Base-by-base conservation (phyloP, 2,329 filamentous ascomycete genomes). In the Ophiocordyceps robertsii region DNA sequence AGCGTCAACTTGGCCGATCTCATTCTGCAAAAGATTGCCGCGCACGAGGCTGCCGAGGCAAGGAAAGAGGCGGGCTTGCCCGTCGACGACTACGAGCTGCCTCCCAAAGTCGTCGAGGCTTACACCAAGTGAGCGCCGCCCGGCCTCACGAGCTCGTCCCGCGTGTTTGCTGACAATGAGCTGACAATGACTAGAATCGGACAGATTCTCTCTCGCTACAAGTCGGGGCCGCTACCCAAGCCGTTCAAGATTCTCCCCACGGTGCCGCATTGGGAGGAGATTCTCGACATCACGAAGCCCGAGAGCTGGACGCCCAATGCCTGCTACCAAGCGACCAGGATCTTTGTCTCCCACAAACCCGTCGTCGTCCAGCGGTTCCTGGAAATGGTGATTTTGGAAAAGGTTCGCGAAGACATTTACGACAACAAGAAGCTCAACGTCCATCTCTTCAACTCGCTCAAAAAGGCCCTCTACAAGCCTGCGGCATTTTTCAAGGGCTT, bases 401-500 rank as follows among this genome's bases (percentile, higher is more conserved):
- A 81, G 40, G 88, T 96, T n/a, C 82, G 89, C 47, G 84, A 95
- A 54, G 85, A 96, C 54, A 96, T 98, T 46, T 80, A 82, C 57
- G 88, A 98, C 62, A 88, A 81, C 48, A 92, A 92, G 64, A 95
- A 95, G 61, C 72, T 98, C 44, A 95, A 95, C 56, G 82, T 95
- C 0, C 92, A 98, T 60, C 71, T 96, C 8, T 98, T 95, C 73
- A 90, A 93, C 54, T 57, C 87, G 0, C 69, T 98, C 44, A 95
- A 95, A 66, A 95, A 95, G 60, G 79, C 78, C 8, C 72, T 95
- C 13, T 95, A 95, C 69, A 94, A 95, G 61, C 92, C 92, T 7
- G 82, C 86, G 0, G 88, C 89, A 16, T 98, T 94, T 65, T 98
- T 98, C 75, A 95, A 95, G 62, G 92, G 89, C 4, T 79, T 98